phyloP scores from a whole-genome alignment of 208 protist genomes.

The Strigomonas galati region DNA sequence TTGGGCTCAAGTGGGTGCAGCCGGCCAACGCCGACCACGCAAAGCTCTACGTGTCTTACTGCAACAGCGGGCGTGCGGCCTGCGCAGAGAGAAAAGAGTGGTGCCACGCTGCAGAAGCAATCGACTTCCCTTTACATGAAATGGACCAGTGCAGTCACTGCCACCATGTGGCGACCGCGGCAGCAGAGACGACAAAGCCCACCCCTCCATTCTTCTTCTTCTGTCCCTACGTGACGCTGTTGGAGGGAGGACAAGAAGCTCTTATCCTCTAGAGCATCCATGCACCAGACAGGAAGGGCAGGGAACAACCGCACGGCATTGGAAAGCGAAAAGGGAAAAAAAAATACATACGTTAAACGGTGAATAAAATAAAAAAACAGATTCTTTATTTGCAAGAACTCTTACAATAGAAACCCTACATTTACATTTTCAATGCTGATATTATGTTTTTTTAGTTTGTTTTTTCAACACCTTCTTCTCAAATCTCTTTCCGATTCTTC shows the following conservation, averaged over 20 bases:
- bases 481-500: not conserved
- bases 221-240: constrained; percentile 55
- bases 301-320: not conserved
- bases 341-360: not conserved
- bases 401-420: too few relatives aligned
- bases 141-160: not conserved
- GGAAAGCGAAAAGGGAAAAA: not conserved
- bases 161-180: constrained; percentile 3
- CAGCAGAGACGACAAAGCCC: not conserved
- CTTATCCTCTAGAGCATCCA: constrained; percentile 14
- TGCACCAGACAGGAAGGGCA: not conserved
- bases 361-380: not conserved
- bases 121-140: not conserved
- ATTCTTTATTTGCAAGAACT: not conserved
- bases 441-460: constrained; percentile 11
- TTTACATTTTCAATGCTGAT: not conserved
- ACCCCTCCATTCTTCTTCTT: constrained; percentile 21
- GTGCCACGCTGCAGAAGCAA: too few relatives aligned
- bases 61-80: too few relatives aligned
- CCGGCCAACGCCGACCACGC: not conserved
- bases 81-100: too few relatives aligned
- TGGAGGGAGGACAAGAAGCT: constrained; percentile 48
- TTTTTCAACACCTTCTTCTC: not conserved
- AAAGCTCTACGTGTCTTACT: too few relatives aligned
- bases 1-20: constrained; percentile 23